Evolutionary conservation across 768 basidiomycete species (phyloP).

Genomic region (Steccherinum ochraceum): DNA sequence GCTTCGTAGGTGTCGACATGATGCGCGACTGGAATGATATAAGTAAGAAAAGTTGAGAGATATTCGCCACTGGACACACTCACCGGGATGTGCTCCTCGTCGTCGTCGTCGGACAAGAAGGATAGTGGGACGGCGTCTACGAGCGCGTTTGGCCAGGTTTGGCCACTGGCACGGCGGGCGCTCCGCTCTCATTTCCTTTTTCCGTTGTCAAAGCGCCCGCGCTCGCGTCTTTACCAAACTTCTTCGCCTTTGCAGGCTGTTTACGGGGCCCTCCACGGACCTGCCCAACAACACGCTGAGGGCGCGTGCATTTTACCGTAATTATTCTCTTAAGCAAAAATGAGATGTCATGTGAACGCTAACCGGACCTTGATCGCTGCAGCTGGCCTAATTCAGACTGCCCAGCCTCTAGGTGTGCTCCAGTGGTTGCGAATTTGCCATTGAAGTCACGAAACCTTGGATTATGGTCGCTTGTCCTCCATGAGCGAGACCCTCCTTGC

Average conservation of each 20-base stretch:
- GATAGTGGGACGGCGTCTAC: no score
- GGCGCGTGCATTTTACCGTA: not conserved
- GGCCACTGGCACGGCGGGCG: not conserved
- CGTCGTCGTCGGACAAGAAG: not conserved
- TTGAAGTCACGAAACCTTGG: no score
- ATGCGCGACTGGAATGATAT: not conserved
- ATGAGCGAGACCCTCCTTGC: constrained; percentile 81
- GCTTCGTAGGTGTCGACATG: constrained; percentile 9
- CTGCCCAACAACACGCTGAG: not conserved
- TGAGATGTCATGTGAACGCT: not conserved
- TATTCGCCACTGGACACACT: not conserved
- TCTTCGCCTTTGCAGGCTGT: not conserved
- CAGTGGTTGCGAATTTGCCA: no score
- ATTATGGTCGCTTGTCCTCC: no score
- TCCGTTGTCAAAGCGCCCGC: no score
- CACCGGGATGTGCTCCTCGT: no score
- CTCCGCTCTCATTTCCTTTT: no score
- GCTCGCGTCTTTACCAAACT: not conserved
- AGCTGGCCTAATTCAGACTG: no score
- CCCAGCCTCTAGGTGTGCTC: no score
- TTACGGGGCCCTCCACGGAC: not conserved
- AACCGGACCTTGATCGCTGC: not conserved
- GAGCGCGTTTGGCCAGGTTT: no score
- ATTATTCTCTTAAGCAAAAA: not conserved
- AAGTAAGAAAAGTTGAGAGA: not conserved